Conservation (phyloP, 2,329 filamentous ascomycete genomes). For the Cordyceps farinosa region DNA sequence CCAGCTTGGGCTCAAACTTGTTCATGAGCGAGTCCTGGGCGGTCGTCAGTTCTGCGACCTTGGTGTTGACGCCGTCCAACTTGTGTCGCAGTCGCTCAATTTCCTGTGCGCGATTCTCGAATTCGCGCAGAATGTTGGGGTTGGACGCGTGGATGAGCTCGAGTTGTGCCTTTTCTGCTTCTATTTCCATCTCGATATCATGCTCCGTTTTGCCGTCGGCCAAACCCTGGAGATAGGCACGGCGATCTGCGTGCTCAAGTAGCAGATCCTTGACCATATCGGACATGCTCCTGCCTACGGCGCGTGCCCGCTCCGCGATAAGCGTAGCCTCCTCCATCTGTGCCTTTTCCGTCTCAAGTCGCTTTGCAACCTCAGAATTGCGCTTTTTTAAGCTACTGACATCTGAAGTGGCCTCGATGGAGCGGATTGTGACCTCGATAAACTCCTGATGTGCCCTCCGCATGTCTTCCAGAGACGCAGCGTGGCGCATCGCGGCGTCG, state of each 20-base stretch:
- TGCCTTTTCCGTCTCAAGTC: constrained; percentile 45
- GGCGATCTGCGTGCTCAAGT: constrained; percentile 36
- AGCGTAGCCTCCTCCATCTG: constrained; percentile 39
- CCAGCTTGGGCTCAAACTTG: constrained; percentile 80
- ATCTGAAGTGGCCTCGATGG: constrained; percentile 82
- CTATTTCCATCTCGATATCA: constrained; percentile 68
- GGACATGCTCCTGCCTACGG: constrained; percentile 30
- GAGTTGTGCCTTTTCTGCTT: constrained; percentile 69
- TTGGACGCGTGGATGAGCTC: constrained; percentile 78
- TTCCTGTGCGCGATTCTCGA: constrained; percentile 65
- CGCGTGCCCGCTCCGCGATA: constrained; percentile 35
- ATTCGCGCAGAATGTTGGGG: constrained; percentile 71
- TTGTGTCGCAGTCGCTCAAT: constrained; percentile 62
- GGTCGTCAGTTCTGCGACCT: constrained; percentile 51
- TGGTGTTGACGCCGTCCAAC: constrained; percentile 52
- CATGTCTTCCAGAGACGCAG: constrained; percentile 60
- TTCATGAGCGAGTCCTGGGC: constrained; percentile 64
- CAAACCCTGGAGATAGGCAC: constrained; percentile 42
- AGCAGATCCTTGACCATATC: constrained; percentile 40
- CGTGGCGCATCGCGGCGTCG: constrained; percentile 47
- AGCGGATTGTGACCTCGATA: constrained; percentile 65
- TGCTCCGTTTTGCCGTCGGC: constrained; percentile 52
- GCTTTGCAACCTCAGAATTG: constrained; percentile 56
- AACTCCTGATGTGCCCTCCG: constrained; percentile 59
- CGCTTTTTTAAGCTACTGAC: constrained; percentile 62